These are phyloP conservation scores for Euphrasia arctica DNA, from an alignment of 305 asterid genomes.

Conservation along the genomic window DNA sequence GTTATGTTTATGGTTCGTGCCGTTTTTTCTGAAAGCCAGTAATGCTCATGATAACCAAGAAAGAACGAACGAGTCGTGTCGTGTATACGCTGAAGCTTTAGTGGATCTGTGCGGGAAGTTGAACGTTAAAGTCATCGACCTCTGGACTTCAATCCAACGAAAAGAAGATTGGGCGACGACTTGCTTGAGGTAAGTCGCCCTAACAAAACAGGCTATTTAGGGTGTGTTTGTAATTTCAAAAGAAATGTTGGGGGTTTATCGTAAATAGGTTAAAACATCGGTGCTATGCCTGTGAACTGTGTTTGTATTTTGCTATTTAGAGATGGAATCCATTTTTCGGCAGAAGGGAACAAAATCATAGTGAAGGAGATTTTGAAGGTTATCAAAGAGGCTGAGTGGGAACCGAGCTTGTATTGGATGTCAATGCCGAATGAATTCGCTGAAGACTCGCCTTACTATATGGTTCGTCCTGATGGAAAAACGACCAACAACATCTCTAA, in stretches of 20 bases:
- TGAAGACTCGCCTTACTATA: slow-evolving; percentile 49
- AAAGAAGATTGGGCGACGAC: slow-evolving; percentile 46
- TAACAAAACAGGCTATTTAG: background rate
- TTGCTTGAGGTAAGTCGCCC: slow-evolving; percentile 38
- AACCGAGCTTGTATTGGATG: slow-evolving; percentile 65
- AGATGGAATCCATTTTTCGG: slow-evolving; percentile 78
- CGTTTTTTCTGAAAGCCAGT: slow-evolving; percentile 30
- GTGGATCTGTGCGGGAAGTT: slow-evolving; percentile 36
- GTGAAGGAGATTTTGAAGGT: slow-evolving; percentile 72
- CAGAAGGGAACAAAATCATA: slow-evolving; percentile 68
- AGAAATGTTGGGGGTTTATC: background rate
- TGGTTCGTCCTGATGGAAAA: slow-evolving; percentile 41
- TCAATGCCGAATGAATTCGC: slow-evolving; percentile 58
- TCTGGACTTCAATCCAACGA: slow-evolving; percentile 51
- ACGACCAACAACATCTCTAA: slow-evolving; percentile 33
- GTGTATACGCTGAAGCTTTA: slow-evolving; percentile 50
- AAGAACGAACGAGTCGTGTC: slow-evolving; percentile 42
- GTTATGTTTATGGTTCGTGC: slow-evolving; percentile 2
- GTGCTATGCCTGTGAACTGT: too few relatives aligned
- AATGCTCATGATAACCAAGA: slow-evolving; percentile 30
- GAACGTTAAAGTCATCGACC: slow-evolving; percentile 45
- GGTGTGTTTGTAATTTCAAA: background rate
- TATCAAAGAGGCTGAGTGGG: slow-evolving; percentile 73
- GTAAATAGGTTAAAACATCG: too few relatives aligned
- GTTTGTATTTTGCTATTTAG: slow-evolving; percentile 31